Percentiles rank a stretch among this genome's conserved stretches.
phyloP scores from a whole-genome alignment of 192 early-diverging fungal genomes.

The Tieghemiomyces parasiticus region DNA sequence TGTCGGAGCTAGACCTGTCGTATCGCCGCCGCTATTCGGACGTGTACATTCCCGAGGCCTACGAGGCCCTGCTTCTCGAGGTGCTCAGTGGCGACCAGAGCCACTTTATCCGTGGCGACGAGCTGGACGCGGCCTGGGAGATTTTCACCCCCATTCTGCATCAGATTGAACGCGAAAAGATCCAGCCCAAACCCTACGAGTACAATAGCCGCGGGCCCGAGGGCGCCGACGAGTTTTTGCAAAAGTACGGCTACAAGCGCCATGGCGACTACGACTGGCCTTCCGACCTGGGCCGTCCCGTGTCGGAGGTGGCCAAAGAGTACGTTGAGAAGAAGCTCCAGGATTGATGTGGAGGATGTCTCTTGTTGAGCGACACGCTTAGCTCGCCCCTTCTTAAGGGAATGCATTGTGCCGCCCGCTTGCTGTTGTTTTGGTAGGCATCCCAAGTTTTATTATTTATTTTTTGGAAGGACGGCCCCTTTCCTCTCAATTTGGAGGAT shows the following conservation, averaged over 20 bases:
- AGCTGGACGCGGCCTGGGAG: conserved; percentile 92
- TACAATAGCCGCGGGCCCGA: conserved; percentile 77
- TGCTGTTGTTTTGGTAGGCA: too few species aligned
- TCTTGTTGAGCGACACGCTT: too few species aligned
- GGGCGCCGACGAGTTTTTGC: conserved; percentile 57
- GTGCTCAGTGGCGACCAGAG: conserved; percentile 82
- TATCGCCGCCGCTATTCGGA: conserved; percentile 82
- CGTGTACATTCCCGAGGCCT: conserved; percentile 90
- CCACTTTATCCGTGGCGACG: conserved; percentile 88
- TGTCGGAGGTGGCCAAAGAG: conserved; percentile 6
- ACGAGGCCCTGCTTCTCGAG: conserved; percentile 90
- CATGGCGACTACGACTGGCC: conserved; percentile 32
- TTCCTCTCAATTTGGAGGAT: too few species aligned
- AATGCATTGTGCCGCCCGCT: too few species aligned
- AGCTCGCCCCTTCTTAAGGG: too few species aligned
- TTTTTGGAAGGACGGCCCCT: too few species aligned
- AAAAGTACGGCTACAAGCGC: conserved; percentile 33
- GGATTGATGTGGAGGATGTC: too few species aligned
- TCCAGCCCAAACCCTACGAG: conserved; percentile 54
- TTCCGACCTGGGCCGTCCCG: conserved; percentile 12
- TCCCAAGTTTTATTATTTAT: too few species aligned
- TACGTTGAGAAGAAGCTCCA: conserved; percentile 1
- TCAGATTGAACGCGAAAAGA: conserved; percentile 55
- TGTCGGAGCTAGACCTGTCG: conserved; percentile 86
- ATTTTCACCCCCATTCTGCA: conserved; percentile 95